These are phyloP conservation scores for Saturnispora serradocipensis DNA, from an alignment of 805 yeast genomes.

Conservation along the genomic window DNA sequence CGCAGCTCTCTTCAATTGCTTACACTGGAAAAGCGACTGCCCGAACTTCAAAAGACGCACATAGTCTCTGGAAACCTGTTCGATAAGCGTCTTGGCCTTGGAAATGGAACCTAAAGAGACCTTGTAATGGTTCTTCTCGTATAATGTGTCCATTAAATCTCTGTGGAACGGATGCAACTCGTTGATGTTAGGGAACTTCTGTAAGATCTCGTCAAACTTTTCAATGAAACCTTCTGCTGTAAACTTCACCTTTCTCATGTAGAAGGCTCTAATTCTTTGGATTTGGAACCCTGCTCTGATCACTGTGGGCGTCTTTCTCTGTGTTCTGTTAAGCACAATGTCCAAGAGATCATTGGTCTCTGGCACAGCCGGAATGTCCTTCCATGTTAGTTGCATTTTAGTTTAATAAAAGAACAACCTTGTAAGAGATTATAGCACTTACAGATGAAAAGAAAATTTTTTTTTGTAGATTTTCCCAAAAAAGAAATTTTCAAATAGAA, in stretches of 20 bases:
- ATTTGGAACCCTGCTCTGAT: slow-evolving; percentile 94
- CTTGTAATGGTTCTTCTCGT: slow-evolving; percentile 96
- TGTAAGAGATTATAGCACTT: neutral
- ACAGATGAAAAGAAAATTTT: neutral
- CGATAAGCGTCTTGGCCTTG: slow-evolving; percentile 86
- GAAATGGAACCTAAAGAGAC: slow-evolving; percentile 92
- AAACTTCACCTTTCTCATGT: slow-evolving; percentile 95
- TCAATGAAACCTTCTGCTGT: slow-evolving; percentile 95
- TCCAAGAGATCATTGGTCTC: slow-evolving; percentile 89
- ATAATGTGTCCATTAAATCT: slow-evolving; percentile 94
- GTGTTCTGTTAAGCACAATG: slow-evolving; percentile 93
- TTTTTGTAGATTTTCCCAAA: slow-evolving; percentile 1
- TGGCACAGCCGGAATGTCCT: slow-evolving; percentile 94
- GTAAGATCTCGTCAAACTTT: slow-evolving; percentile 75
- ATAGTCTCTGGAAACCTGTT: slow-evolving; percentile 94
- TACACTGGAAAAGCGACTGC: slow-evolving; percentile 96
- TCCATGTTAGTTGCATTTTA: slow-evolving; percentile 93
- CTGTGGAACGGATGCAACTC: slow-evolving; percentile 98
- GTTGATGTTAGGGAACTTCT: slow-evolving; percentile 91
- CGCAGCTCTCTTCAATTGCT: slow-evolving; percentile 97
- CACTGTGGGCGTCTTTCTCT: slow-evolving; percentile 98
- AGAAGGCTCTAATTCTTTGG: slow-evolving; percentile 92
- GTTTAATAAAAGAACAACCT: neutral
- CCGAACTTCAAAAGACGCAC: slow-evolving; percentile 91
- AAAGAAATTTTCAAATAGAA: neutral